Percentiles rank a stretch among this genome's conserved stretches.
phyloP scores from a whole-genome alignment of 1,139 yeast species.

The Entelexis paramagnoliae region DNA sequence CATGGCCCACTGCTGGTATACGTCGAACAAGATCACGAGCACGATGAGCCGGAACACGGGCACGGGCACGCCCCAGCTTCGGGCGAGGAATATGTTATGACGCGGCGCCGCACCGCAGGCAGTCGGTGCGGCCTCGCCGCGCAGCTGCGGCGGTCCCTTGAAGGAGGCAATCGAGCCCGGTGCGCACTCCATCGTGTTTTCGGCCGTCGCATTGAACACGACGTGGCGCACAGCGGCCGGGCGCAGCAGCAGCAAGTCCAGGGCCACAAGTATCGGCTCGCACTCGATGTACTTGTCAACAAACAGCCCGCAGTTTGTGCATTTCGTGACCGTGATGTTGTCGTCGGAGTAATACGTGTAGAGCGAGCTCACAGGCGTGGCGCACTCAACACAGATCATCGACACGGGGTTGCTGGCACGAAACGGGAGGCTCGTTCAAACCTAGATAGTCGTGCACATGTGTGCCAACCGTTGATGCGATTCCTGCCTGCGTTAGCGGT shows the following conservation, averaged over 20 bases:
- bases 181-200: not conserved
- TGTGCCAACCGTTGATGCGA: no score
- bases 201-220: constrained; percentile 49
- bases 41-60: constrained; percentile 42
- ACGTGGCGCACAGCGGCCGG: constrained; percentile 87
- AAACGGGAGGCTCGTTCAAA: no score
- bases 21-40: constrained; percentile 71
- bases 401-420: not conserved
- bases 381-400: constrained; percentile 70
- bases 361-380: constrained; percentile 50
- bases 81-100: not conserved
- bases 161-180: not conserved
- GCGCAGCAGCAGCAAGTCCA: constrained; percentile 71
- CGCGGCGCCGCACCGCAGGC: not conserved
- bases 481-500: no score
- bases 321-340: constrained; percentile 71
- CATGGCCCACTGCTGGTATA: constrained; percentile 83
- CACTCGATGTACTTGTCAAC: constrained; percentile 90
- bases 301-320: constrained; percentile 57
- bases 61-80: constrained; percentile 1
- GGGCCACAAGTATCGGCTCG: constrained; percentile 71
- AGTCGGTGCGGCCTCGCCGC: not conserved
- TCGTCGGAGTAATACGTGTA: constrained; percentile 66
- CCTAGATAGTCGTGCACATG: no score
- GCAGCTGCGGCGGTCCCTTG: not conserved